Evolutionary conservation across 352 stramenopile genomes (phyloP).

Genomic region (Phytophthora rubi): DNA sequence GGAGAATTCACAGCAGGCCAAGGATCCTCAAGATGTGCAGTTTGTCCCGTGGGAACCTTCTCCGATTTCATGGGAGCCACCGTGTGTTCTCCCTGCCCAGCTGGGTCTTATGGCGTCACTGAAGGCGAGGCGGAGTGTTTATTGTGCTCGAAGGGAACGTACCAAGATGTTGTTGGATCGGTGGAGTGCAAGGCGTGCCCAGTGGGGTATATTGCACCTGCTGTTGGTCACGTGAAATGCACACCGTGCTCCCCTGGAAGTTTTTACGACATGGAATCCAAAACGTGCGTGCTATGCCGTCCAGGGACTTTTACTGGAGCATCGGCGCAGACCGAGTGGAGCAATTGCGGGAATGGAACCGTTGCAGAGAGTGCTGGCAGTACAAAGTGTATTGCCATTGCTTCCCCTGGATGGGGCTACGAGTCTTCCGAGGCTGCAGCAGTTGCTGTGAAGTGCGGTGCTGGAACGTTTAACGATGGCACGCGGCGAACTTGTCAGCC

Average conservation of each 20-base stretch:
- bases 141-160: constrained; percentile 46
- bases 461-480: constrained; percentile 50
- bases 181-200: constrained; percentile 46
- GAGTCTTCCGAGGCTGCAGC: not conserved
- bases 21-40: constrained; percentile 35
- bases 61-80: constrained; percentile 22
- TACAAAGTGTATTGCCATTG: constrained; percentile 27
- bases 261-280: constrained; percentile 37
- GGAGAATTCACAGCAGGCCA: constrained; percentile 42
- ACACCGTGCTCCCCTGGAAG: constrained; percentile 46
- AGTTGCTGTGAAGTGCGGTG: constrained; percentile 31
- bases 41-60: constrained; percentile 41
- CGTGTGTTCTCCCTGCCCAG: constrained; percentile 26
- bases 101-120: constrained; percentile 40
- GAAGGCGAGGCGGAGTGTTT: constrained; percentile 56
- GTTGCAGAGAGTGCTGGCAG: constrained; percentile 44
- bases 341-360: constrained; percentile 35
- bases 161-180: constrained; percentile 41
- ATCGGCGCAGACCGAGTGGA: constrained; percentile 37
- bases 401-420: constrained; percentile 31
- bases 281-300: constrained; percentile 43
- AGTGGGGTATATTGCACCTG: constrained; percentile 44
- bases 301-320: constrained; percentile 40
- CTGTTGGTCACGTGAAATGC: constrained; percentile 45
- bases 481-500: constrained; percentile 32